Evolutionary conservation across 176 grass and related monocot species (phyloP).

Genomic region (Avena atlantica): DNA sequence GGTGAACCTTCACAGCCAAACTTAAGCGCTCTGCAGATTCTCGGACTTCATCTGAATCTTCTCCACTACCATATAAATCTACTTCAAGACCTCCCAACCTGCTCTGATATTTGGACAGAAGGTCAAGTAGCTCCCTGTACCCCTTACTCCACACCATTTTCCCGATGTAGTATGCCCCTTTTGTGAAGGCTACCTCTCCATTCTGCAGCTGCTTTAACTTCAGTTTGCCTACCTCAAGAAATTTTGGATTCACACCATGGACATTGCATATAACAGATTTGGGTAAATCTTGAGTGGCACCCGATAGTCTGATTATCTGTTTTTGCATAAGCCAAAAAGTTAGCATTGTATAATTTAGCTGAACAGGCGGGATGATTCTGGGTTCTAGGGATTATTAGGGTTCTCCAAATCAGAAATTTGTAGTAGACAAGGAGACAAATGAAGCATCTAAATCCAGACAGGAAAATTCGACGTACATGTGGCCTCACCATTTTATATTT

Average conservation of each 20-base stretch:
- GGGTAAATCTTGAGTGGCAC: slow-evolving; percentile 86
- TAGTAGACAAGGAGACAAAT: neutral
- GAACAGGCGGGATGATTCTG: slow-evolving; percentile 27
- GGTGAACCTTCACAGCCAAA: slow-evolving; percentile 74
- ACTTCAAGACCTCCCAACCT: slow-evolving; percentile 73
- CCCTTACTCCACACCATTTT: slow-evolving; percentile 99
- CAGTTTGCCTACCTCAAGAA: slow-evolving; percentile 84
- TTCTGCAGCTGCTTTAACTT: slow-evolving; percentile 76
- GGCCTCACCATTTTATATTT: neutral
- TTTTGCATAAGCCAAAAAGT: slow-evolving; percentile 15
- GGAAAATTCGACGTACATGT: slow-evolving; percentile 21
- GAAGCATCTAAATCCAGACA: slow-evolving; percentile 1
- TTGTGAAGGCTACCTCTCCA: slow-evolving; percentile 76
- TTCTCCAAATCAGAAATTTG: slow-evolving; percentile 23
- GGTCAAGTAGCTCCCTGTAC: slow-evolving; percentile 84
- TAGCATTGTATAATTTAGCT: neutral
- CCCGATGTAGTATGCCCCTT: slow-evolving; percentile 88
- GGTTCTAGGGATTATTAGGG: neutral
- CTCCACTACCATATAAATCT: slow-evolving; percentile 91
- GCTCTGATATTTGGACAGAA: slow-evolving; percentile 79
- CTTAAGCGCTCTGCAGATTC: slow-evolving; percentile 67
- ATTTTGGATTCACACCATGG: slow-evolving; percentile 97
- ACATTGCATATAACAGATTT: slow-evolving; percentile 92
- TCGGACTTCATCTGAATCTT: slow-evolving; percentile 77
- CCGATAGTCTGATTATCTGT: slow-evolving; percentile 91